Base-by-base conservation (phyloP, 2,329 filamentous ascomycete genomes). In the Pseudogymnoascus sp. region DNA sequence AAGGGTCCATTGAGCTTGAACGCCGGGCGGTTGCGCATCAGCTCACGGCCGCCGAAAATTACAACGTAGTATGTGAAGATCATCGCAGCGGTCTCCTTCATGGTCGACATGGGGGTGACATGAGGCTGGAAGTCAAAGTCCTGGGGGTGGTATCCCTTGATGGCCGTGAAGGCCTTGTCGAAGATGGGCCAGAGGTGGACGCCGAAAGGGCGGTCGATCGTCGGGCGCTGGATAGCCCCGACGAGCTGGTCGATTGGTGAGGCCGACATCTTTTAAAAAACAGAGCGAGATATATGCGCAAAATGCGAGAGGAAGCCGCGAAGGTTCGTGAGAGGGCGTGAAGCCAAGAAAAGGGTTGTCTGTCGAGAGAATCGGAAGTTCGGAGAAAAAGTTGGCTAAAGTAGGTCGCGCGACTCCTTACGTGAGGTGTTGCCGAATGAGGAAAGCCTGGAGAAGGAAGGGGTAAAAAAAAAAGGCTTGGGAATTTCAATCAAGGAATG, bases 121-220 rank as follows among this genome's bases (percentile, higher is more conserved):
- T 91, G 91, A 45, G 87, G 83, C 65, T 86, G 81, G 77, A 97
- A 97, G 68, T 83, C 79, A 80, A 97, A 97, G 66, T 97, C 87
- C 69, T 91, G 86, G 65, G 90, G 87, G 67, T 90, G 87, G 77
- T 93, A 96, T 72, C 93, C 93, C 63, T 83, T 83, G 67, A 91
- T 80, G 63, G 81, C 76, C 74, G 89, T 88, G 78, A 89, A 97
- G 70, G 82, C 87, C 80, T 92, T 91, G 79, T 88, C 89, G 83
- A 97, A 97, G 77, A 95, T 86, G 70, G 93, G 91, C 94, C 94
- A 97, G 76, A 97, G 79, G 67, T 90, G 82, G 69, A 97, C 80
- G 75, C 93, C 94, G 72, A 97, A 97, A 35, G 93, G 93, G 67
- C 90, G 86, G 75, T 97, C 92, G 76, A 97, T 82, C 66, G 91